Evolutionary conservation across 306 rosid genomes (phyloP).

Genomic region (Cicer bijugum): DNA sequence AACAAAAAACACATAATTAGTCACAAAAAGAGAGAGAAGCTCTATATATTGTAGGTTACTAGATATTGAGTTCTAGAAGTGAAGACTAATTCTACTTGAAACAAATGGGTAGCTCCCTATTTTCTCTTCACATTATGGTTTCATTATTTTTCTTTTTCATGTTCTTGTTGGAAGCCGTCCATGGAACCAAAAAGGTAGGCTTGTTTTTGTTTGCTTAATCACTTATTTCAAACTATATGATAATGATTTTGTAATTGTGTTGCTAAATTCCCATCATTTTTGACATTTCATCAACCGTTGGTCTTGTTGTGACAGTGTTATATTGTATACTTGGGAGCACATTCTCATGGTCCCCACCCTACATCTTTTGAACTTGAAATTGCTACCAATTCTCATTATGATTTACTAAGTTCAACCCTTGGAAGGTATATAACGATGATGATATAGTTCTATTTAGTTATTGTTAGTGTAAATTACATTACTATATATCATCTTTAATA

Average conservation of each 20-base stretch:
- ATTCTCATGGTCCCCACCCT: conserved; percentile 51
- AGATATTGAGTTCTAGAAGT: background rate
- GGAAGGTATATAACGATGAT: conserved; percentile 39
- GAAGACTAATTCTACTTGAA: background rate
- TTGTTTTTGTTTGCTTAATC: background rate
- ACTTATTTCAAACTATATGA: background rate
- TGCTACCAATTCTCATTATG: conserved; percentile 45
- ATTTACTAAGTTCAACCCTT: conserved; percentile 42
- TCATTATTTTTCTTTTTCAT: conserved; percentile 30
- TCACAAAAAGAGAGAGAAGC: background rate
- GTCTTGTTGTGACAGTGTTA: conserved; percentile 43
- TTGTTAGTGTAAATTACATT: background rate
- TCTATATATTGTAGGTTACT: background rate
- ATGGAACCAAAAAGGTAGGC: conserved; percentile 44
- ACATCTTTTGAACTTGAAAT: conserved; percentile 39
- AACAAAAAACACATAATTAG: background rate
- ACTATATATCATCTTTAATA: background rate
- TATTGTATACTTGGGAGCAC: conserved; percentile 52
- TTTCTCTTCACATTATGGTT: conserved; percentile 22
- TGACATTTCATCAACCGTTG: background rate
- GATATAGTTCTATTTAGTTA: background rate
- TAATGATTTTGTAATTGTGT: background rate
- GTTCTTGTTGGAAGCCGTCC: conserved; percentile 24
- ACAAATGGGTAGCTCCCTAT: conserved; percentile 30
- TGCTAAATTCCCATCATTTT: background rate